Conservation (phyloP, 176 grass and related monocot genomes). For the Ananas comosus region DNA sequence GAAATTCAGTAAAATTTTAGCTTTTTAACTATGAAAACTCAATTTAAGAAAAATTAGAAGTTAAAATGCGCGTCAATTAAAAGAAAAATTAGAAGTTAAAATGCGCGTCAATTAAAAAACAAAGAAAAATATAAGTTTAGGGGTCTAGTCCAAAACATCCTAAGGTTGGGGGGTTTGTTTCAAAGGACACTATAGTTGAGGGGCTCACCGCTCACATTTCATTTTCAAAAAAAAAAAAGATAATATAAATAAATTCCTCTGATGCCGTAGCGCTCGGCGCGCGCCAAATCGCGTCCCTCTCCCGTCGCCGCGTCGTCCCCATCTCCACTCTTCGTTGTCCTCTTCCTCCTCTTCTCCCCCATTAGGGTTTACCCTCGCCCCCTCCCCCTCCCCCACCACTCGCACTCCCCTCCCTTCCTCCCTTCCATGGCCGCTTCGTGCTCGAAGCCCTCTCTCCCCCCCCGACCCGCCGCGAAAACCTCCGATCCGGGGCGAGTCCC, state of each 20-base stretch:
- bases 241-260: background rate
- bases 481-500: background rate
- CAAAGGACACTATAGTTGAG: too few relatives aligned
- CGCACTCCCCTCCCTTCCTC: background rate
- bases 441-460: constrained; percentile 9
- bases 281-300: constrained; percentile 16
- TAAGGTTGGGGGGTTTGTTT: too few relatives aligned
- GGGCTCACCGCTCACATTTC: too few relatives aligned
- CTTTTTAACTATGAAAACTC: too few relatives aligned
- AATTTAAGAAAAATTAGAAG: too few relatives aligned
- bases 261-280: background rate
- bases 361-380: background rate
- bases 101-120: too few relatives aligned
- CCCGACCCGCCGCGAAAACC: background rate
- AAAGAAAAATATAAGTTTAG: too few relatives aligned
- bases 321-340: background rate
- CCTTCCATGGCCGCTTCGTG: constrained; percentile 9
- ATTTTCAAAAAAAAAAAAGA: too few relatives aligned
- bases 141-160: too few relatives aligned
- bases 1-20: too few relatives aligned
- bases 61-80: too few relatives aligned
- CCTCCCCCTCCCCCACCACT: background rate
- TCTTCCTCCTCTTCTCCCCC: background rate
- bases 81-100: too few relatives aligned
- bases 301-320: constrained; percentile 13